These are phyloP conservation scores for Camellia japonica DNA, from an alignment of 148 eudicot genomes.

Conservation along the genomic window DNA sequence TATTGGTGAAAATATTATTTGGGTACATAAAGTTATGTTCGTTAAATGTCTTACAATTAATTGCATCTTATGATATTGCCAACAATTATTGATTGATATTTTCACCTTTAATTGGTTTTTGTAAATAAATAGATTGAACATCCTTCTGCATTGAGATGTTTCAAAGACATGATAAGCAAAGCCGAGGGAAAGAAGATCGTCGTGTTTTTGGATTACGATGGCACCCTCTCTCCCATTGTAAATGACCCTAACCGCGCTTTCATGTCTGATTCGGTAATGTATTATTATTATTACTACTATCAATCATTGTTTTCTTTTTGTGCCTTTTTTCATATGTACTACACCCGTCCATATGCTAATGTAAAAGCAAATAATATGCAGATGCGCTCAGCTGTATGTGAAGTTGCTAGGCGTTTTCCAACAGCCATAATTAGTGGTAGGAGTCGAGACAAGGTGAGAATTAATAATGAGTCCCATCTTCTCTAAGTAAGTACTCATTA, in stretches of 20 bases:
- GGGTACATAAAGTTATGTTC: too few species aligned
- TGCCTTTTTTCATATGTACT: too few species aligned
- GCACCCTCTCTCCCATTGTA: slow-evolving; percentile 89
- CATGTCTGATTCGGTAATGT: slow-evolving; percentile 67
- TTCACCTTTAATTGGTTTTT: background rate
- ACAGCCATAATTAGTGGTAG: slow-evolving; percentile 94
- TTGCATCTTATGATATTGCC: too few species aligned
- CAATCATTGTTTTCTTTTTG: background rate
- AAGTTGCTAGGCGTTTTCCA: slow-evolving; percentile 64
- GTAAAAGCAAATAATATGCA: slow-evolving; percentile 17
- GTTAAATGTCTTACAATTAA: too few species aligned
- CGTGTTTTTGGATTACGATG: slow-evolving; percentile 89
- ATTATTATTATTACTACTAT: too few species aligned
- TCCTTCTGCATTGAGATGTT: slow-evolving; percentile 70
- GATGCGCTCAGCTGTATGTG: slow-evolving; percentile 79
- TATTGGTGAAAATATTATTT: too few species aligned
- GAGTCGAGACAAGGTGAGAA: slow-evolving; percentile 72
- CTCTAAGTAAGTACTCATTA: background rate
- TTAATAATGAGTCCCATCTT: background rate
- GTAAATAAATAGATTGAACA: slow-evolving; percentile 51
- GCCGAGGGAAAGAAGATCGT: slow-evolving; percentile 63
- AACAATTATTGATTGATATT: background rate
- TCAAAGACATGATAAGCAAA: slow-evolving; percentile 44
- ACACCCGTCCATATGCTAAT: background rate
- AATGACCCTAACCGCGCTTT: slow-evolving; percentile 79